Conservation (phyloP, 768 basidiomycete genomes). For the Gelatoporia subvermispora region DNA sequence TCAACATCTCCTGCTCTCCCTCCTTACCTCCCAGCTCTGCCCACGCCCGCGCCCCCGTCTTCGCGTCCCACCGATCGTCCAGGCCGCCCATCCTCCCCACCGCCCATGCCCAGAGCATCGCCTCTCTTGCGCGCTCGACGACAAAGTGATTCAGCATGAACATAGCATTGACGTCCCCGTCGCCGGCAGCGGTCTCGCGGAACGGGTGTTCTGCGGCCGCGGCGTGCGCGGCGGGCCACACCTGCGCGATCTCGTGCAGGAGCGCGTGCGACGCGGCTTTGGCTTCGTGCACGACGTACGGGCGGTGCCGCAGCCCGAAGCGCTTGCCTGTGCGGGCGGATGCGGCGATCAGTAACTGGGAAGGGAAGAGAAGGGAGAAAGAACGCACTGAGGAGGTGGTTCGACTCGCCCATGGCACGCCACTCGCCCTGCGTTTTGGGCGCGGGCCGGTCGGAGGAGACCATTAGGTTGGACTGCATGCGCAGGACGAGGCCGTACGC, state of each 20-base stretch:
- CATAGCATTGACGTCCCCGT: conserved; percentile 28
- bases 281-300: conserved; percentile 37
- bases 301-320: conserved; percentile 33
- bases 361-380: neutral
- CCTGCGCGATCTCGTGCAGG: conserved; percentile 28
- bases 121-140: conserved; percentile 33
- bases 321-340: conserved; percentile 21
- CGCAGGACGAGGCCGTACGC: conserved; percentile 35
- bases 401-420: conserved; percentile 32
- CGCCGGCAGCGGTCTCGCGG: conserved; percentile 26
- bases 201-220: conserved; percentile 28
- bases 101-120: conserved; percentile 33
- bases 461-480: conserved; percentile 28
- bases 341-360: neutral
- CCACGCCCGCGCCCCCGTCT: conserved; percentile 23
- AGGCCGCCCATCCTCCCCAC: conserved; percentile 27
- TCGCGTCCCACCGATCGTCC: conserved; percentile 18
- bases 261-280: conserved; percentile 30
- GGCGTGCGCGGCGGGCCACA: conserved; percentile 27
- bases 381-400: conserved; percentile 28
- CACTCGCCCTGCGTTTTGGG: conserved; percentile 30
- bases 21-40: conserved; percentile 23
- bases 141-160: conserved; percentile 29
- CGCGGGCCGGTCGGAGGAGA: conserved; percentile 19
- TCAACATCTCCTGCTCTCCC: conserved; percentile 5